Evolutionary conservation across 1,284 basidiomycete species (phyloP).

Genomic region (Tilletia caries): DNA sequence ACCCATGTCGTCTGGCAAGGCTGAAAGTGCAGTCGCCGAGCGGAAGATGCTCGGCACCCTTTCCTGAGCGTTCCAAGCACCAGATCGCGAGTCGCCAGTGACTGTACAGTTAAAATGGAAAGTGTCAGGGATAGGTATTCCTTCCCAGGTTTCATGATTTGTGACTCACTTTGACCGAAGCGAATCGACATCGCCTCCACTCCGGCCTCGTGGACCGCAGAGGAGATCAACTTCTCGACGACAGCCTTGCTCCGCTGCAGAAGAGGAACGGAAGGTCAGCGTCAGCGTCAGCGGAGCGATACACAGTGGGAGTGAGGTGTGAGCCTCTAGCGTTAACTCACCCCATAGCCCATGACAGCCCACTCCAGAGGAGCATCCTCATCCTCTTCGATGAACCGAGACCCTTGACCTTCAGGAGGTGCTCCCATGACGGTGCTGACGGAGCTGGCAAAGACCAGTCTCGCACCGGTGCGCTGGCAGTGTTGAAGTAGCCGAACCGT

Average conservation of each 20-base stretch:
- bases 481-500: background rate
- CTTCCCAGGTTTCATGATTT: background rate
- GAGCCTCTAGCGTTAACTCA: too few species aligned
- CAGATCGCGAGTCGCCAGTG: background rate
- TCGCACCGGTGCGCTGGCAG: background rate
- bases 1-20: background rate
- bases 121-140: background rate
- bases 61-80: background rate
- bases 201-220: background rate
- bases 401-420: background rate
- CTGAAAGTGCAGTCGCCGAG: background rate
- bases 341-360: background rate
- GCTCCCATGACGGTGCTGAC: background rate
- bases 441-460: background rate
- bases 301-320: too few species aligned
- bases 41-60: background rate
- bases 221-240: background rate
- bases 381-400: background rate
- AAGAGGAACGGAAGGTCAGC: too few species aligned
- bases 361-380: background rate
- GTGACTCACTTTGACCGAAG: conserved; percentile 6
- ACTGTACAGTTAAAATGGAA: background rate
- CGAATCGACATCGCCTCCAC: background rate
- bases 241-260: conserved; percentile 4
- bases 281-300: too few species aligned